Percentiles rank a stretch among this genome's conserved stretches.
These are phyloP conservation scores for Phytophthora parvispora DNA, from an alignment of 352 stramenopile genomes.

Conservation along the genomic window DNA sequence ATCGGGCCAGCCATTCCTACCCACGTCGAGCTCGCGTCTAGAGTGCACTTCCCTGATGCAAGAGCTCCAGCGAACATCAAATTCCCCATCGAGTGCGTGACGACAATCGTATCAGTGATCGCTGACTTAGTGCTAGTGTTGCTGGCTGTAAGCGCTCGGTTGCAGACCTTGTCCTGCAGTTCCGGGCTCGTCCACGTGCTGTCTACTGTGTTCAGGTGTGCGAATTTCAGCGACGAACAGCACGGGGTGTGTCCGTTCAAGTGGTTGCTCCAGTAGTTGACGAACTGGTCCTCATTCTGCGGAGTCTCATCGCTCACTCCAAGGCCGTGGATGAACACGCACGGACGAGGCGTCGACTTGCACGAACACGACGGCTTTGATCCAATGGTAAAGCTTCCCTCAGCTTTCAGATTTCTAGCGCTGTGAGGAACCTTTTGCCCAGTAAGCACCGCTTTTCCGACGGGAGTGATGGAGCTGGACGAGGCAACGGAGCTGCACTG, in stretches of 20 bases:
- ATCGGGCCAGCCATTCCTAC: conserved; percentile 36
- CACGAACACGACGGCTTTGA: conserved; percentile 7
- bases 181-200: conserved; percentile 45
- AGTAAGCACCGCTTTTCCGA: conserved; percentile 1
- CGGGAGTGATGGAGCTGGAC: not conserved
- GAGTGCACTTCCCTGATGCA: conserved; percentile 8
- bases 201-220: conserved; percentile 52
- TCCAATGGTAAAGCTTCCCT: conserved; percentile 11
- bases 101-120: conserved; percentile 40
- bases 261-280: conserved; percentile 17
- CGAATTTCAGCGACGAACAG: conserved; percentile 39
- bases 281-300: conserved; percentile 12
- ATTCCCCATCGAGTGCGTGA: conserved; percentile 50
- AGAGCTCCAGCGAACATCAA: conserved; percentile 29
- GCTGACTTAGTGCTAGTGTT: conserved; percentile 6
- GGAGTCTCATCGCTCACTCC: conserved; percentile 10
- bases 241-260: conserved; percentile 15
- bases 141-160: conserved; percentile 27
- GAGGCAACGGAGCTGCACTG: not conserved
- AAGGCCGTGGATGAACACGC: conserved; percentile 25
- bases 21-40: conserved; percentile 33
- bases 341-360: conserved; percentile 14
- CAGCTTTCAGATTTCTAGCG: conserved; percentile 4
- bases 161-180: conserved; percentile 43
- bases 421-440: not conserved